Base-by-base conservation (phyloP, 495 filamentous ascomycete species). In the Hypoxylon cercidicola region DNA sequence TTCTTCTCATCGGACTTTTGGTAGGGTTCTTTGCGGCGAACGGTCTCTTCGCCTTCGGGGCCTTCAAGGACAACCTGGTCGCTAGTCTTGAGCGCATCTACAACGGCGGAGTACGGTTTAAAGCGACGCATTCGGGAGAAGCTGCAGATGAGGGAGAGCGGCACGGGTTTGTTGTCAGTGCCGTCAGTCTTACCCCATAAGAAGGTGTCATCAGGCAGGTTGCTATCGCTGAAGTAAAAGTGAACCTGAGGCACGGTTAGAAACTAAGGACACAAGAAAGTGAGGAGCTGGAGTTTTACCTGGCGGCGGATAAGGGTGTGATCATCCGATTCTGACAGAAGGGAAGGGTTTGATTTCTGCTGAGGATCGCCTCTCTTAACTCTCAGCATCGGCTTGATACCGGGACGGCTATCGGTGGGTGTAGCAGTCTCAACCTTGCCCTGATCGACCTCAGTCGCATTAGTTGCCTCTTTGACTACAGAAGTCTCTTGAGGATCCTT, bases 61-160 rank as follows among this genome's bases (percentile, higher is more conserved):
- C 91, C 84, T 59, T 85, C 81, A 39, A 91, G 77, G 10, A 89
- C 85, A 19, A 99, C 79, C 39, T 84, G 75, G 25, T 84, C 79
- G 75, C 90, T 91, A 10, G 88, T 84, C 72, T 87, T 87, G 18
- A 99, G 84, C 28, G 95, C 95, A 60, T 88, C 85, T 46, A 97
- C 87, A 35, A 99, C 85, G 34, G 89, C 89, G 52, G 82, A 85
- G 74, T 88, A 89, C 20, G 93, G 91, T 75, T 93, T 85, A 84
- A 98, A 98, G 62, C 88, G 89, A 44, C 83, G 87, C 95, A 99
- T 99, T 68, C 95, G 91, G 74, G 93, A 93, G 82, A 99, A 99
- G 25, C 75, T 88, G 80, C 87, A 85, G 57, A 99, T 84, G 44
- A 87, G 77, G 47, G 86, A 87, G 61, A 99, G 81, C 0, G 88